Percentiles rank a stretch among this genome's conserved stretches.
Conservation (phyloP, 2,329 filamentous ascomycete genomes). For the Fusarium buxicola region DNA sequence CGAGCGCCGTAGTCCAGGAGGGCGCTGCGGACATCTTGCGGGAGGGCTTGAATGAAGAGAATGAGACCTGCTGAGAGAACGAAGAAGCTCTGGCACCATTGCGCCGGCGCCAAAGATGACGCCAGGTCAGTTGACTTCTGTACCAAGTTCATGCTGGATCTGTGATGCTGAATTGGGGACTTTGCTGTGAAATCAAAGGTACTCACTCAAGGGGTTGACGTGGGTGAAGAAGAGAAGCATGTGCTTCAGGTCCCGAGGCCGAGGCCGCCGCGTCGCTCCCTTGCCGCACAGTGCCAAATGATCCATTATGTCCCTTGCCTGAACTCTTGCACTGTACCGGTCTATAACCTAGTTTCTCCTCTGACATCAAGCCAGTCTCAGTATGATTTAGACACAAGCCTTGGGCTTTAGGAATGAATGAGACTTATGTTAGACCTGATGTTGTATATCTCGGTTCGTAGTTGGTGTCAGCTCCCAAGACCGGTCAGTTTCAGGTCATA, state of each 20-base stretch:
- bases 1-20: slow-evolving; percentile 66
- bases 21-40: slow-evolving; percentile 56
- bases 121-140: slow-evolving; percentile 4
- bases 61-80: slow-evolving; percentile 56
- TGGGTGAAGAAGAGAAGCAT: slow-evolving; percentile 8
- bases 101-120: slow-evolving; percentile 42
- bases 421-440: no score
- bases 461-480: no score
- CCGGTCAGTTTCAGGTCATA: no score
- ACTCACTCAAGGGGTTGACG: background rate
- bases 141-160: slow-evolving; percentile 13
- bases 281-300: slow-evolving; percentile 10
- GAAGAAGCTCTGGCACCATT: slow-evolving; percentile 61
- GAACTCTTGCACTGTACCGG: slow-evolving; percentile 11
- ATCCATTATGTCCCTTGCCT: fast-evolving
- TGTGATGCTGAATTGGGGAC: background rate
- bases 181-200: background rate
- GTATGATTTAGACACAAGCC: no score
- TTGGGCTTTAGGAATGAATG: no score
- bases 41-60: slow-evolving; percentile 57
- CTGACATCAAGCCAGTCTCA: no score
- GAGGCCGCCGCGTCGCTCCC: background rate
- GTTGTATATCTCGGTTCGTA: no score
- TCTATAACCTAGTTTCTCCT: background rate
- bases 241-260: slow-evolving; percentile 9